phyloP scores from a whole-genome alignment of 1,284 basidiomycete species.

The Cryptococcus neoformans region DNA sequence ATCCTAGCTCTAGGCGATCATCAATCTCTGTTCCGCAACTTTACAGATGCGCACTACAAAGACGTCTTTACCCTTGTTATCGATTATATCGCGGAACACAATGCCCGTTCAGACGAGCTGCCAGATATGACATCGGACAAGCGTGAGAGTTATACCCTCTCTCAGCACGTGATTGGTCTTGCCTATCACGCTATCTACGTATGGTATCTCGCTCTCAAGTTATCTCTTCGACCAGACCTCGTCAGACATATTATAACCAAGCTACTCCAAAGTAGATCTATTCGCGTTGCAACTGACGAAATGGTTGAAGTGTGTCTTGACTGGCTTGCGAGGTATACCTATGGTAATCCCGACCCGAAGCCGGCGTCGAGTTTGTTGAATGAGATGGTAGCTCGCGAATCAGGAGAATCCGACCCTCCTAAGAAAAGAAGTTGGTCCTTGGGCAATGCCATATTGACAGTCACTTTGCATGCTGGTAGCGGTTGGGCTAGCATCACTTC shows the following conservation, averaged over 20 bases:
- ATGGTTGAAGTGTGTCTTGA: conserved; percentile 97
- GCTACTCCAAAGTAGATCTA: conserved; percentile 83
- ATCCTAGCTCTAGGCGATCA: conserved; percentile 82
- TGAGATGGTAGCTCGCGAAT: conserved; percentile 55
- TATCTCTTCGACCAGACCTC: conserved; percentile 79
- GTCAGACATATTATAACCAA: conserved; percentile 85
- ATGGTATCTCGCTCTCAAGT: conserved; percentile 89
- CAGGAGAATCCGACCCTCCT: conserved; percentile 19
- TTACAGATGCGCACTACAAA: conserved; percentile 89
- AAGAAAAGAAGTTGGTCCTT: conserved; percentile 74
- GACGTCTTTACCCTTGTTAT: conserved; percentile 93
- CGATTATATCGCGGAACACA: conserved; percentile 88
- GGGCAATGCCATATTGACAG: conserved; percentile 82
- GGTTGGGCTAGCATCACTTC: conserved; percentile 91
- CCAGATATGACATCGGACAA: conserved; percentile 58
- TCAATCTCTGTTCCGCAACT: conserved; percentile 78
- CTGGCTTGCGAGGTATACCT: conserved; percentile 93
- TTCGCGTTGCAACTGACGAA: conserved; percentile 71
- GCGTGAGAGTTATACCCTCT: conserved; percentile 75
- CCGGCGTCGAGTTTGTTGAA: conserved; percentile 77
- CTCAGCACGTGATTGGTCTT: conserved; percentile 91
- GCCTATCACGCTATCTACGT: conserved; percentile 91
- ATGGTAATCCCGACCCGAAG: conserved; percentile 88
- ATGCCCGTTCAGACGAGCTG: conserved; percentile 38
- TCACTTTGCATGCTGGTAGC: conserved; percentile 66